Conservation (phyloP, 2,329 filamentous ascomycete genomes). For the Sarocladium brachiariae region DNA sequence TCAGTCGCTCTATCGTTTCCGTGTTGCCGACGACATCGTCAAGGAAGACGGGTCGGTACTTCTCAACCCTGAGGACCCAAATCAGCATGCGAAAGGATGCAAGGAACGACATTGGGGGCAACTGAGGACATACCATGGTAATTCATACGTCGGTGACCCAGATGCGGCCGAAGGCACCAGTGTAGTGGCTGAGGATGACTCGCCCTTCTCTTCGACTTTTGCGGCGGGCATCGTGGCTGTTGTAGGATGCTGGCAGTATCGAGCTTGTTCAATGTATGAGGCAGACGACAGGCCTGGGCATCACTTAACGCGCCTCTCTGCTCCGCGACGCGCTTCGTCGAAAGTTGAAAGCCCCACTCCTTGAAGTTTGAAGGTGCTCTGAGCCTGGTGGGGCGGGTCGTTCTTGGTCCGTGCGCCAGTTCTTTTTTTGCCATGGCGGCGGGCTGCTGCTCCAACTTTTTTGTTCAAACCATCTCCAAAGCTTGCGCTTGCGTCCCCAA, state of each 20-base stretch:
- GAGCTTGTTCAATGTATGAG: not conserved
- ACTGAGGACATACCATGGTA: constrained; percentile 59
- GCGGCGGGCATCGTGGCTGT: constrained; percentile 38
- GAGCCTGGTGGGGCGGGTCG: not conserved
- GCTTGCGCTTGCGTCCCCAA: not conserved
- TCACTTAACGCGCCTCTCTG: constrained; percentile 12
- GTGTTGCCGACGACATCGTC: constrained; percentile 98
- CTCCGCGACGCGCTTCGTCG: constrained; percentile 5
- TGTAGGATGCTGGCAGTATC: constrained; percentile 9
- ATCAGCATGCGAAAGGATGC: constrained; percentile 9
- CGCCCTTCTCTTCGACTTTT: constrained; percentile 46
- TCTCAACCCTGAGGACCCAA: constrained; percentile 79
- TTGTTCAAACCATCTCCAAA: constrained; percentile 2
- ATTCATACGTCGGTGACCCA: constrained; percentile 57
- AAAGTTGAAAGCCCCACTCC: not conserved
- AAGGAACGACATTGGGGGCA: constrained; percentile 10
- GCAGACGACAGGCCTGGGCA: constrained; percentile 3
- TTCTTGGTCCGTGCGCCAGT: not conserved
- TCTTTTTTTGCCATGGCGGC: constrained; percentile 6
- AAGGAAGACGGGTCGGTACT: constrained; percentile 89
- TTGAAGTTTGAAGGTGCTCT: not conserved
- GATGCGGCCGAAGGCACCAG: constrained; percentile 40
- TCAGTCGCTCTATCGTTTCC: constrained; percentile 92
- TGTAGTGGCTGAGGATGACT: constrained; percentile 54
- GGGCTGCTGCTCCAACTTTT: constrained; percentile 7